Percentiles rank a stretch among this genome's conserved stretches.
These are phyloP conservation scores for Cutaneotrichosporon mucoides DNA, from an alignment of 1,284 basidiomycete genomes.

Conservation along the genomic window DNA sequence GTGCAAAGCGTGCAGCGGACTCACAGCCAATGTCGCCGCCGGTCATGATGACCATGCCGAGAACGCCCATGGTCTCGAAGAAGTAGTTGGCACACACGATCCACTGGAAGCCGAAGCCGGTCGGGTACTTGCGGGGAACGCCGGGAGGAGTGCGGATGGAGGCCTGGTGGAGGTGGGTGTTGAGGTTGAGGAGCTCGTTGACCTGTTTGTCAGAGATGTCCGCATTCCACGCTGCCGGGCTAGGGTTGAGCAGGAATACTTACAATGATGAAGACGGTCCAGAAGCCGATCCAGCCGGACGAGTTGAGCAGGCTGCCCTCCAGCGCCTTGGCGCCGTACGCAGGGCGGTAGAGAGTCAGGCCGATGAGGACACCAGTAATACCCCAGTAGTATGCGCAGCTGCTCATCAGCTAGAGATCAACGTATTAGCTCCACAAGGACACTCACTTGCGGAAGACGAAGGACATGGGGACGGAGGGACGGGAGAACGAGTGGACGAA, in stretches of 20 bases:
- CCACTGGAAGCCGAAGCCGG: conserved; percentile 70
- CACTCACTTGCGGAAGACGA: conserved; percentile 84
- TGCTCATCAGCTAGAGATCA: conserved; percentile 36
- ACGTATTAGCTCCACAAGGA: too few relatives aligned
- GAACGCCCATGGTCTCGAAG: conserved; percentile 81
- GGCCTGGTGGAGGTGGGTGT: conserved; percentile 76
- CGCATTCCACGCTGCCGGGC: neutral
- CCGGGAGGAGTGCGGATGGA: conserved; percentile 77
- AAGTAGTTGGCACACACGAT: conserved; percentile 94
- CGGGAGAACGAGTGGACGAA: conserved; percentile 95
- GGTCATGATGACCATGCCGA: conserved; percentile 70
- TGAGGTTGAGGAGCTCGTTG: conserved; percentile 80
- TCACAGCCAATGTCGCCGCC: conserved; percentile 65
- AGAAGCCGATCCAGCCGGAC: conserved; percentile 63
- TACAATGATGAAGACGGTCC: conserved; percentile 70
- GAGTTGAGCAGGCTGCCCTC: conserved; percentile 65
- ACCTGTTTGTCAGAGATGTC: conserved; percentile 54
- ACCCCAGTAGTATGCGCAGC: conserved; percentile 83
- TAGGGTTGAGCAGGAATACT: conserved; percentile 40
- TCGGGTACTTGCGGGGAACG: conserved; percentile 74
- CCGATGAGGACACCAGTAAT: conserved; percentile 75
- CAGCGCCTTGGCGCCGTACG: conserved; percentile 61
- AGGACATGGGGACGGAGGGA: conserved; percentile 83
- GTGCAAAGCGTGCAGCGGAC: conserved; percentile 28
- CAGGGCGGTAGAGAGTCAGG: conserved; percentile 70